Conservation (phyloP, 345 rosid genomes). For the Ceriops tagal region DNA sequence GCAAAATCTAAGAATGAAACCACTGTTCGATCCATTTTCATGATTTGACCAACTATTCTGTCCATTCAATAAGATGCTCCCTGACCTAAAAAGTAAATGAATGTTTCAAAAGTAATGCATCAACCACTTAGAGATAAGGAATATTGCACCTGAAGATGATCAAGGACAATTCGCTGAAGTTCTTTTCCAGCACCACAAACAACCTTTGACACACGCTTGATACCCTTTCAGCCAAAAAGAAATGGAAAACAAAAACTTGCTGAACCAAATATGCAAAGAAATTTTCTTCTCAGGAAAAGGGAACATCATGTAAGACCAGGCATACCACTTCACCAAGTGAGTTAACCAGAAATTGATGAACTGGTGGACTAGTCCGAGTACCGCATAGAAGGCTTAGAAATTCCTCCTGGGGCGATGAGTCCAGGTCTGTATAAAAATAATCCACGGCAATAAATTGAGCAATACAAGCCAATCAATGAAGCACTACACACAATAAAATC, state of each 20-base stretch:
- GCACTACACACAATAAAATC: background rate
- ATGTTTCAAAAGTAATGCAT: background rate
- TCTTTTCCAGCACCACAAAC: slow-evolving; percentile 91
- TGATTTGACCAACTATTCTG: slow-evolving; percentile 3
- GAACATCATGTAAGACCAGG: slow-evolving; percentile 13
- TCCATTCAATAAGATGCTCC: slow-evolving; percentile 9
- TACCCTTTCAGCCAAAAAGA: slow-evolving; percentile 48
- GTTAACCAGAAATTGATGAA: slow-evolving; percentile 86
- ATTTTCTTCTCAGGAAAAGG: slow-evolving; percentile 11
- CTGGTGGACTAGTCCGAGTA: slow-evolving; percentile 82
- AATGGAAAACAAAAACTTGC: slow-evolving; percentile 4
- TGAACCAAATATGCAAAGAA: slow-evolving; percentile 13
- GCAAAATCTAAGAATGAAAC: background rate
- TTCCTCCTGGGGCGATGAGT: slow-evolving; percentile 91
- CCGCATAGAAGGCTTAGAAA: slow-evolving; percentile 89
- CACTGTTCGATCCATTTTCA: no score
- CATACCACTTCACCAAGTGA: slow-evolving; percentile 83
- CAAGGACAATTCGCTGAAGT: slow-evolving; percentile 72
- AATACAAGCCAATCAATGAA: background rate
- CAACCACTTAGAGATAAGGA: slow-evolving; percentile 8
- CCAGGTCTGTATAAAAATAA: slow-evolving; percentile 51
- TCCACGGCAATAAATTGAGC: slow-evolving; percentile 9
- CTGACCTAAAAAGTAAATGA: background rate
- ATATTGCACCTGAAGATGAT: slow-evolving; percentile 77
- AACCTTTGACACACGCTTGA: slow-evolving; percentile 78